Percentiles rank a stretch among this genome's conserved stretches.
These are phyloP conservation scores for Tetrapisispora fleetii DNA, from an alignment of 805 yeast genomes.

Conservation along the genomic window DNA sequence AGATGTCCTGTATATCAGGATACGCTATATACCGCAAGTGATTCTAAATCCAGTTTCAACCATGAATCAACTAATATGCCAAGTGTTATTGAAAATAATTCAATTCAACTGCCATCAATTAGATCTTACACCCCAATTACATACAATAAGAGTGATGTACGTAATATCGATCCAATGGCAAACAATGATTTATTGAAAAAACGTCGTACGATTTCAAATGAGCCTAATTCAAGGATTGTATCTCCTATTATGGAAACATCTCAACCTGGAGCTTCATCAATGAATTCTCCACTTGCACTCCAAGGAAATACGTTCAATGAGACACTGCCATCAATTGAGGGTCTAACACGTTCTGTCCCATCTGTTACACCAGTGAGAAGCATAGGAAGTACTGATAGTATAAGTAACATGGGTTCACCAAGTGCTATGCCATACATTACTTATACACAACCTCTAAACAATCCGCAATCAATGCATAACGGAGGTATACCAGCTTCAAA, in stretches of 20 bases:
- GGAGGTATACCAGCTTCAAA: neutral
- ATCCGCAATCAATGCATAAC: neutral
- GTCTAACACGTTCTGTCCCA: neutral
- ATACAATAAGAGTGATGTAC: constrained; percentile 24
- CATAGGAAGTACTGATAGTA: neutral
- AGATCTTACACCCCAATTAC: constrained; percentile 28
- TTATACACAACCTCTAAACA: neutral
- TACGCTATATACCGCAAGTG: constrained; percentile 25
- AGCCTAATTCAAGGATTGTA: constrained; percentile 6
- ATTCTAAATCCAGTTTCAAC: constrained; percentile 7
- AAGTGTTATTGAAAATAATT: neutral
- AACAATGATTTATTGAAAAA: constrained; percentile 15
- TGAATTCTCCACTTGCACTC: neutral
- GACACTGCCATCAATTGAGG: neutral
- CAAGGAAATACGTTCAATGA: neutral
- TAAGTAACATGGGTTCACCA: neutral
- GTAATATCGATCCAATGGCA: constrained; percentile 14
- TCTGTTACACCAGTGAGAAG: neutral
- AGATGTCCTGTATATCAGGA: constrained; percentile 32
- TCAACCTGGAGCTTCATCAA: neutral
- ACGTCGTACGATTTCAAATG: constrained; percentile 7
- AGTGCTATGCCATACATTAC: neutral
- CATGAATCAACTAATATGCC: constrained; percentile 3
- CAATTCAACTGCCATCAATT: constrained; percentile 20
- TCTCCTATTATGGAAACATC: neutral